These are phyloP conservation scores for Tetradesmus obliquus DNA, from an alignment of 139 green algal species.

Conservation along the genomic window DNA sequence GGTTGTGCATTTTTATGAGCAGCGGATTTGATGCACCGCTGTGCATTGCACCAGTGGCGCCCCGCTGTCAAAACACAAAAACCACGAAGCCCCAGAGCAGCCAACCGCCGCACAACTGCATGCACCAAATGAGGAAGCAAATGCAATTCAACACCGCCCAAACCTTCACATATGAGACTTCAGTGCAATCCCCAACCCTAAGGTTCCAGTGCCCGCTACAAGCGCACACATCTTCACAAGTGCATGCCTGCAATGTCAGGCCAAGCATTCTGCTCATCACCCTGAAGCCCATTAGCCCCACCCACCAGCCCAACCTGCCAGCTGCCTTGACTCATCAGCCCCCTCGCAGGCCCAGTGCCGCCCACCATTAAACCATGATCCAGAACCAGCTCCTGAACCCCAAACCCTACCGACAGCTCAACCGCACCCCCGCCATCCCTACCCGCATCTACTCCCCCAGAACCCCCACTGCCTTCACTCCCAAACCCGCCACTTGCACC, in stretches of 20 bases:
- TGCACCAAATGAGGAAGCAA: too few species aligned
- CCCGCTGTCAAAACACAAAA: too few species aligned
- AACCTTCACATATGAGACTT: too few species aligned
- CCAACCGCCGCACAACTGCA: too few species aligned
- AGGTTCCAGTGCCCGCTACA: too few species aligned
- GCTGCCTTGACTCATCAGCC: not conserved
- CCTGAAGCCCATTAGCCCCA: not conserved
- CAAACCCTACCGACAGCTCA: constrained; percentile 19
- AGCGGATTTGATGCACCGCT: too few species aligned
- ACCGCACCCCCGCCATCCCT: not conserved
- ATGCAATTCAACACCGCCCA: too few species aligned
- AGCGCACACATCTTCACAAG: too few species aligned
- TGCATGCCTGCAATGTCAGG: constrained; percentile 18
- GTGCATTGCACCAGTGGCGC: too few species aligned
- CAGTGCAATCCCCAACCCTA: too few species aligned
- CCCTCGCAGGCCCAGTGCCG: not conserved
- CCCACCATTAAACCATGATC: constrained; percentile 36
- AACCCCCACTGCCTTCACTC: not conserved
- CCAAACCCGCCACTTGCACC: not conserved
- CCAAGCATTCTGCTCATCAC: not conserved
- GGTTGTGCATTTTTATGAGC: too few species aligned
- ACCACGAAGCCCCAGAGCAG: too few species aligned
- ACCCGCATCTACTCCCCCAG: not conserved
- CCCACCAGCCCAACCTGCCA: not conserved
- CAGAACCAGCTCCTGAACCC: constrained; percentile 2